A percentile compares a stretch with the other conserved stretches of the same genome.
phyloP scores from a whole-genome alignment of 768 basidiomycete genomes.

The Plicaturopsis crispa region DNA sequence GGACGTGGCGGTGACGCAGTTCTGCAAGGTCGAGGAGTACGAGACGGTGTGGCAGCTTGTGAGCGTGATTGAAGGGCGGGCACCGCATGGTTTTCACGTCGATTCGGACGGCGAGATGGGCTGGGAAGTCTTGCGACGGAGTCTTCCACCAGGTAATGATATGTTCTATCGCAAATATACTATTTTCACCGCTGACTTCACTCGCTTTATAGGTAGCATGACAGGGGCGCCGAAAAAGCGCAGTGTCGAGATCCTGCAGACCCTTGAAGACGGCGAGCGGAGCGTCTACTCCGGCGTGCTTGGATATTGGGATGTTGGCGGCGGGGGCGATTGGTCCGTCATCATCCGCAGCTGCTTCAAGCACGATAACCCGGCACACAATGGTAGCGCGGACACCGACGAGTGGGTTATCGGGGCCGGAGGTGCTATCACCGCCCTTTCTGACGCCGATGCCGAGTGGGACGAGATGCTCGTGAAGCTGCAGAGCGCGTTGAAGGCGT shows the following conservation, averaged over 20 bases:
- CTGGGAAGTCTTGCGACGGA: slow-evolving; percentile 70
- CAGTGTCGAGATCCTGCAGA: slow-evolving; percentile 82
- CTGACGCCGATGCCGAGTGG: slow-evolving; percentile 83
- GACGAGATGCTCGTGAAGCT: slow-evolving; percentile 91
- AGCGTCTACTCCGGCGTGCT: slow-evolving; percentile 89
- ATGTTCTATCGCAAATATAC: neutral
- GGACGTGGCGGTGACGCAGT: slow-evolving; percentile 73
- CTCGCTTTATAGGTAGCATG: slow-evolving; percentile 77
- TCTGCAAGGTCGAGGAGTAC: slow-evolving; percentile 87
- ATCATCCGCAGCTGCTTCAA: slow-evolving; percentile 91
- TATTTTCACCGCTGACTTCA: slow-evolving; percentile 1
- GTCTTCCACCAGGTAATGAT: slow-evolving; percentile 76
- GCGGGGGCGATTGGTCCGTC: slow-evolving; percentile 88
- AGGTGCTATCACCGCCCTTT: slow-evolving; percentile 94
- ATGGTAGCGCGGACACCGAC: slow-evolving; percentile 1
- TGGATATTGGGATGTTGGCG: slow-evolving; percentile 88
- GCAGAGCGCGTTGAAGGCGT: slow-evolving; percentile 64
- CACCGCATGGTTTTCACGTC: slow-evolving; percentile 23
- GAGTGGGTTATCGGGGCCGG: slow-evolving; percentile 81
- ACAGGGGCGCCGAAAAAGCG: slow-evolving; percentile 96
- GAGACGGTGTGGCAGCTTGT: slow-evolving; percentile 94
- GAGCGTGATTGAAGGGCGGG: slow-evolving; percentile 79
- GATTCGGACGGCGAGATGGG: slow-evolving; percentile 47
- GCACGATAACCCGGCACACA: slow-evolving; percentile 30
- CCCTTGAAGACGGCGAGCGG: slow-evolving; percentile 64